Conservation (phyloP, 2,329 filamentous ascomycete species). For the Pochonia chlamydosporia region DNA sequence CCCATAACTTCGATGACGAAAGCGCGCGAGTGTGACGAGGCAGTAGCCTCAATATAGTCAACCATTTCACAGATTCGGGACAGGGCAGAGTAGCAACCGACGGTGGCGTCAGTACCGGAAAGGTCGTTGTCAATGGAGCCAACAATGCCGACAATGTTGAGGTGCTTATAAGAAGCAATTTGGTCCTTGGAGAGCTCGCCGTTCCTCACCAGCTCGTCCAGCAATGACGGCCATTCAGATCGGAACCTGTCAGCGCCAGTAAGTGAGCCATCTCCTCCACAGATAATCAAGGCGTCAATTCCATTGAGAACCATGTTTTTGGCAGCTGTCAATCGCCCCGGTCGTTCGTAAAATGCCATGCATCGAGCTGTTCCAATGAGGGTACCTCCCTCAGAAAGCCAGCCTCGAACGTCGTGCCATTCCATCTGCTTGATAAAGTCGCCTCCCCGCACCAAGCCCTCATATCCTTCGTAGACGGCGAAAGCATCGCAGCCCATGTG, state of each 20-base stretch:
- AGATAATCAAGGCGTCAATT: slow-evolving; percentile 94
- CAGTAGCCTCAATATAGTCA: slow-evolving; percentile 94
- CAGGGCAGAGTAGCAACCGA: slow-evolving; percentile 92
- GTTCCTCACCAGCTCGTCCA: slow-evolving; percentile 75
- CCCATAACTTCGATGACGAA: slow-evolving; percentile 99
- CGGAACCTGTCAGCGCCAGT: slow-evolving; percentile 94
- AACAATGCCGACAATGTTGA: slow-evolving; percentile 95
- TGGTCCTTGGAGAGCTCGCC: slow-evolving; percentile 67
- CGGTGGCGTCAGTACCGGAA: slow-evolving; percentile 93
- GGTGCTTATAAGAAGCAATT: slow-evolving; percentile 68
- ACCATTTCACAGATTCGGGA: slow-evolving; percentile 92
- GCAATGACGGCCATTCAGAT: slow-evolving; percentile 80
- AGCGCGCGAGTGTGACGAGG: slow-evolving; percentile 86
- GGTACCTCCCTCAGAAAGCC: slow-evolving; percentile 88
- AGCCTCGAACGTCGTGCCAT: slow-evolving; percentile 94
- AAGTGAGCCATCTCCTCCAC: slow-evolving; percentile 91
- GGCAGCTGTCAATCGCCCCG: slow-evolving; percentile 76
- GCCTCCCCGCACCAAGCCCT: slow-evolving; percentile 85
- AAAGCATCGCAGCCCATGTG: slow-evolving; percentile 75
- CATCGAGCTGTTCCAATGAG: slow-evolving; percentile 93
- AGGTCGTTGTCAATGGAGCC: slow-evolving; percentile 99
- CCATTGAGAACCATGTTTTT: slow-evolving; percentile 92
- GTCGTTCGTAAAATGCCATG: slow-evolving; percentile 84
- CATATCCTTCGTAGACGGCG: slow-evolving; percentile 89
- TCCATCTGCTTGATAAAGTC: slow-evolving; percentile 81